These are phyloP conservation scores for Penicillium riverlandense DNA, from an alignment of 495 filamentous ascomycete species.

Conservation along the genomic window DNA sequence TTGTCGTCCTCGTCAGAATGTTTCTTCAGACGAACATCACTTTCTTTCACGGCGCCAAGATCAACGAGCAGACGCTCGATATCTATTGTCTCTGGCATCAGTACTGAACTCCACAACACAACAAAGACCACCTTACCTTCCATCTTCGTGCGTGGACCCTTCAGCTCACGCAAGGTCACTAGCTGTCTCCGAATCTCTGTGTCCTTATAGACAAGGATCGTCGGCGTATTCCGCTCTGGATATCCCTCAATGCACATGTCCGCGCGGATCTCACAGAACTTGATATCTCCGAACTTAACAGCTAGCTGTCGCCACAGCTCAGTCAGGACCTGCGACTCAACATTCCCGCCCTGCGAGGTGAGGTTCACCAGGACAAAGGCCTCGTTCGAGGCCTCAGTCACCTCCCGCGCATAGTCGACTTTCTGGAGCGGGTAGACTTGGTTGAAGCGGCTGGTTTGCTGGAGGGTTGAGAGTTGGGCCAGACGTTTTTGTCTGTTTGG, in stretches of 20 bases:
- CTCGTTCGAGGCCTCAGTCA: conserved; percentile 81
- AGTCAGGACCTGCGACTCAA: conserved; percentile 72
- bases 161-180: conserved; percentile 74
- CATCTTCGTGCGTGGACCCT: conserved; percentile 61
- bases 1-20: conserved; percentile 47
- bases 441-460: conserved; percentile 70
- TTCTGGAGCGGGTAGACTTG: conserved; percentile 91
- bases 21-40: conserved; percentile 70
- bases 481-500: conserved; percentile 64
- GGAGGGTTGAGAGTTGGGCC: conserved; percentile 66
- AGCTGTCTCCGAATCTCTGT: conserved; percentile 86
- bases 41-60: conserved; percentile 66
- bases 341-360: conserved; percentile 71
- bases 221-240: conserved; percentile 89
- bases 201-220: conserved; percentile 85
- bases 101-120: background rate
- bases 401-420: conserved; percentile 81
- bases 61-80: conserved; percentile 74
- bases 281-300: conserved; percentile 78
- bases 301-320: conserved; percentile 87
- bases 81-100: conserved; percentile 26
- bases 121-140: conserved; percentile 36
- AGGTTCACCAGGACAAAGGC: conserved; percentile 78
- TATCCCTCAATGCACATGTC: conserved; percentile 96
- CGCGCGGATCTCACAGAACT: conserved; percentile 93